phyloP scores from a whole-genome alignment of 2,329 filamentous ascomycete species.

The Talaromyces sp. region DNA sequence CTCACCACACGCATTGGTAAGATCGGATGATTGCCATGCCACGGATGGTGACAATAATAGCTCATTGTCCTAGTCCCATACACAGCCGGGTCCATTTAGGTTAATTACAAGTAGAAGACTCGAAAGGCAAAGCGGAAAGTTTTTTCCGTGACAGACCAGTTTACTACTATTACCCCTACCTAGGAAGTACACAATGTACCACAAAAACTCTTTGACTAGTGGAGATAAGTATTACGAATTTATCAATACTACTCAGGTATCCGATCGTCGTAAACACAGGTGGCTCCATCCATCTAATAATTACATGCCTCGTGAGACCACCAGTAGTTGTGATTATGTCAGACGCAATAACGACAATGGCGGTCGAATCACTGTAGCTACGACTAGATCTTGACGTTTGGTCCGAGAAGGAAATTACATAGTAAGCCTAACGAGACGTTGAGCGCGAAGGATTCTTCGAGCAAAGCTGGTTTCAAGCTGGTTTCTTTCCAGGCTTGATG shows the following conservation, averaged over 20 bases:
- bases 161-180: not conserved
- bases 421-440: not conserved
- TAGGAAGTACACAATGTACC: not conserved
- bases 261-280: not conserved
- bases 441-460: not conserved
- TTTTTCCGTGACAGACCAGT: not conserved
- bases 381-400: not conserved
- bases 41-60: not conserved
- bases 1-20: not conserved
- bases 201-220: too few relatives aligned
- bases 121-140: not conserved
- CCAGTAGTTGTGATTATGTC: not conserved
- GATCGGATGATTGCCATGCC: not conserved
- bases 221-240: too few relatives aligned
- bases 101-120: not conserved
- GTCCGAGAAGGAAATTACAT: not conserved
- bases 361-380: not conserved
- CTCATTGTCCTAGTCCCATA: not conserved
- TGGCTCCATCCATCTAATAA: not conserved
- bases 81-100: not conserved
- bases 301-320: not conserved
- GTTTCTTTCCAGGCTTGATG: not conserved
- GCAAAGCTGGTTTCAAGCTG: not conserved
- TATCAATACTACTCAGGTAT: not conserved
- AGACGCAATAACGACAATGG: not conserved